phyloP scores from a whole-genome alignment of 2,329 filamentous ascomycete species.

The Verruconis gallopava region DNA sequence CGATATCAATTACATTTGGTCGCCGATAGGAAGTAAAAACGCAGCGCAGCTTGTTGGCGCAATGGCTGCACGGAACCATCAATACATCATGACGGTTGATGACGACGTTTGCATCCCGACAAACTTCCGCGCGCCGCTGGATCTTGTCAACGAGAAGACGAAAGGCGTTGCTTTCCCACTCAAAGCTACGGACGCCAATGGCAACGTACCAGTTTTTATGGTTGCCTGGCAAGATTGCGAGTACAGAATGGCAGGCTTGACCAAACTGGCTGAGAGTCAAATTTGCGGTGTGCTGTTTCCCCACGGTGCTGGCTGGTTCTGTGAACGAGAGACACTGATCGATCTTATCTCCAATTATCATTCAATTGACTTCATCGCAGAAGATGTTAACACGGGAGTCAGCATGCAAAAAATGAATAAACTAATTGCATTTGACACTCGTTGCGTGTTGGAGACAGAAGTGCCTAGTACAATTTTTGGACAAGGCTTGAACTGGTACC shows the following conservation, averaged over 20 bases:
- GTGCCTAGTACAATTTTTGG: slow-evolving; percentile 15
- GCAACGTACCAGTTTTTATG: slow-evolving; percentile 12
- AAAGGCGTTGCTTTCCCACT: slow-evolving; percentile 14
- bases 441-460: slow-evolving; percentile 14
- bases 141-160: slow-evolving; percentile 12
- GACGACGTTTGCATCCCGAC: slow-evolving; percentile 15
- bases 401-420: slow-evolving; percentile 14
- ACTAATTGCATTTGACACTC: slow-evolving; percentile 13
- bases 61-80: slow-evolving; percentile 12
- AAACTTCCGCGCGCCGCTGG: slow-evolving; percentile 12
- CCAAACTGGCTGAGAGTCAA: slow-evolving; percentile 13
- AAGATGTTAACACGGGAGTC: slow-evolving; percentile 14
- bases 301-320: slow-evolving; percentile 15
- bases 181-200: slow-evolving; percentile 13
- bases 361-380: slow-evolving; percentile 15
- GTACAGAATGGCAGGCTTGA: slow-evolving; percentile 13
- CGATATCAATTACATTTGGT: slow-evolving; percentile 15
- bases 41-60: slow-evolving; percentile 15
- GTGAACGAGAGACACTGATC: slow-evolving; percentile 14
- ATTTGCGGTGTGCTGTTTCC: slow-evolving; percentile 14
- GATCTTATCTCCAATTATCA: slow-evolving; percentile 14
- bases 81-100: slow-evolving; percentile 15
- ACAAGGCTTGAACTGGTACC: slow-evolving; percentile 14
- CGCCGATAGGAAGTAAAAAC: slow-evolving; percentile 14
- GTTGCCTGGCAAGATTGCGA: slow-evolving; percentile 15